Evolutionary conservation across 768 basidiomycete species (phyloP).

Genomic region (Rhodosporidiobolus sp.): DNA sequence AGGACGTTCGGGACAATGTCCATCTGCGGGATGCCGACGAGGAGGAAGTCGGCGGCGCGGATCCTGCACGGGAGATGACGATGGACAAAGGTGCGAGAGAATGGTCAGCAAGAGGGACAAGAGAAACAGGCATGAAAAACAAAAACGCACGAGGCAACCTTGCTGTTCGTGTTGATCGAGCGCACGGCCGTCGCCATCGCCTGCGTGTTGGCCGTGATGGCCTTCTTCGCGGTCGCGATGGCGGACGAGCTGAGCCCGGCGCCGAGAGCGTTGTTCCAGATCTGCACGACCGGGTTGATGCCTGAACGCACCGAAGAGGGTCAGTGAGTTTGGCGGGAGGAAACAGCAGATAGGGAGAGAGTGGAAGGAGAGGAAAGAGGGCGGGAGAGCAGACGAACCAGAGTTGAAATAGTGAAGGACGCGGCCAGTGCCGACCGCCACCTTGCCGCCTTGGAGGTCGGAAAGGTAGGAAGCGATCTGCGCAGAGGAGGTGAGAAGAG

Average conservation of each 20-base stretch:
- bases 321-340: not conserved
- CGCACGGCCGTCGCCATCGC: slow-evolving; percentile 7
- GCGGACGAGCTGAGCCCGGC: not conserved
- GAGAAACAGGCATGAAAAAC: too few species aligned
- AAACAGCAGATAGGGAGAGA: not conserved
- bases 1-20: slow-evolving; percentile 30
- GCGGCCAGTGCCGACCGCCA: slow-evolving; percentile 3
- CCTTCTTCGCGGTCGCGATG: slow-evolving; percentile 12
- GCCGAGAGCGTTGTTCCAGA: slow-evolving; percentile 27
- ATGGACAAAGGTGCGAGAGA: not conserved
- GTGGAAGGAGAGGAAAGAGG: too few species aligned
- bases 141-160: not conserved
- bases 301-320: not conserved
- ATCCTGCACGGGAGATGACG: not conserved
- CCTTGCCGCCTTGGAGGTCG: slow-evolving; percentile 15
- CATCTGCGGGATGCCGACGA: slow-evolving; percentile 35
- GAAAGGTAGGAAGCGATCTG: slow-evolving; percentile 27
- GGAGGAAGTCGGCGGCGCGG: slow-evolving; percentile 21
- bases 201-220: slow-evolving; percentile 17
- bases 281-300: slow-evolving; percentile 30
- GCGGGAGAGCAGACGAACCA: not conserved
- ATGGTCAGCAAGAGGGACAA: too few species aligned
- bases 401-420: slow-evolving; percentile 31
- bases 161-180: slow-evolving; percentile 16
- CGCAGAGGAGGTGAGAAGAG: not conserved